phyloP scores from a whole-genome alignment of 2,329 filamentous ascomycete genomes.

The Colletotrichum sp. region DNA sequence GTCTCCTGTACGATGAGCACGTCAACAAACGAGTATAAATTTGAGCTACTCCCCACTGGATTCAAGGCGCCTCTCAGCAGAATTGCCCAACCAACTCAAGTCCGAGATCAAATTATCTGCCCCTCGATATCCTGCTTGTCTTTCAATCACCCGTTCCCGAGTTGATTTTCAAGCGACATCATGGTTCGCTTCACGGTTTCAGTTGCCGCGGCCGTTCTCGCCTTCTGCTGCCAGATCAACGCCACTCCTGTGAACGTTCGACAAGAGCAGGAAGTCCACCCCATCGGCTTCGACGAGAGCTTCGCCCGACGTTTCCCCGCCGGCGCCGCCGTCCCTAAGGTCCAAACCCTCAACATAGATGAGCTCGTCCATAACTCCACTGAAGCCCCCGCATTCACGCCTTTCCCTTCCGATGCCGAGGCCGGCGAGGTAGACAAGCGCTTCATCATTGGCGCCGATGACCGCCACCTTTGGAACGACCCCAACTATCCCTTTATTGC shows the following conservation, averaged over 20 bases:
- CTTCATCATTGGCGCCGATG: conserved; percentile 26
- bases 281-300: conserved; percentile 23
- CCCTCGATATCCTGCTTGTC: not conserved
- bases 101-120: not conserved
- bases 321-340: not conserved
- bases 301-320: conserved; percentile 7
- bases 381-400: not conserved
- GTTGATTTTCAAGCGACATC: not conserved
- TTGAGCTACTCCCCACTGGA: not conserved
- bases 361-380: not conserved
- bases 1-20: not conserved
- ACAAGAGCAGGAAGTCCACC: not conserved
- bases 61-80: not conserved
- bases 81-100: not conserved
- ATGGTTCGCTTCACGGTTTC: not conserved
- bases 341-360: not conserved
- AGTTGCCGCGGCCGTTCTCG: not conserved
- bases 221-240: not conserved
- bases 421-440: conserved; percentile 14
- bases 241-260: not conserved
- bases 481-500: conserved; percentile 24
- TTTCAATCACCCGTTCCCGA: not conserved
- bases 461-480: conserved; percentile 25
- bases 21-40: not conserved
- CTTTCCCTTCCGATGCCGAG: not conserved